Evolutionary conservation across 2,329 filamentous ascomycete genomes (phyloP), one percentile per base, ranked within the genome.

Genomic region (Trichothecium sympodiale): DNA sequence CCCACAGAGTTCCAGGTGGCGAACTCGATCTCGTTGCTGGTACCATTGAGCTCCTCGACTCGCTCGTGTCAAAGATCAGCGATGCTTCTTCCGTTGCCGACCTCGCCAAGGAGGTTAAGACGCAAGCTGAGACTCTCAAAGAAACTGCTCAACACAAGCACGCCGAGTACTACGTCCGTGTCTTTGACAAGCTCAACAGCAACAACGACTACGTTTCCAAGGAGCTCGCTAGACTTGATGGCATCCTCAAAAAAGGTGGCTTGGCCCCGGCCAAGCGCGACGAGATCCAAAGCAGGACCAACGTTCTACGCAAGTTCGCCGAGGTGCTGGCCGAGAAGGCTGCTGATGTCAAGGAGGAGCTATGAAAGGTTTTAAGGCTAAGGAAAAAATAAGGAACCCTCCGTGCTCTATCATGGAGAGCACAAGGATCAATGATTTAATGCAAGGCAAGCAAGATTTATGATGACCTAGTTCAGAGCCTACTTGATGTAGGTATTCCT

Each of bases 121-220:
- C 81, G 64, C 74, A 77, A 41, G 79, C 79, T 16, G 70, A 71
- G 48, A 65, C 61, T 35, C 57, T 91, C 35, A 74, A 80, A 62
- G 78, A 73, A 36, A 57, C 64, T 42, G 65, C 64, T 10, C 65
- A 76, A 59, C 60, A 80, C 59, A 85, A 84, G 67, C 94, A 89
- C 54, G 85, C 85, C 32, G 74, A 88, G 62, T 98, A 98, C 74
- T 96, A 98, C 60, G 69, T 91, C 57, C 85, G 84, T 57, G 87
- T 94, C 37, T 82, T 91, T 41, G 76, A 84, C 56, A 96, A 95
- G 77, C 65, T 91, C 44, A 70, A 67, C 55, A 69, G 80, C 59
- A 93, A 82, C 63, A 70, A 82, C 42, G 80, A 69, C 35, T 95
- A 85, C 54, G 85, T 78, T 33, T 65, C 75, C 54, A 96, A 94